Conservation (phyloP, 192 early-diverging fungal genomes). For the Umbelopsis isabellina region DNA sequence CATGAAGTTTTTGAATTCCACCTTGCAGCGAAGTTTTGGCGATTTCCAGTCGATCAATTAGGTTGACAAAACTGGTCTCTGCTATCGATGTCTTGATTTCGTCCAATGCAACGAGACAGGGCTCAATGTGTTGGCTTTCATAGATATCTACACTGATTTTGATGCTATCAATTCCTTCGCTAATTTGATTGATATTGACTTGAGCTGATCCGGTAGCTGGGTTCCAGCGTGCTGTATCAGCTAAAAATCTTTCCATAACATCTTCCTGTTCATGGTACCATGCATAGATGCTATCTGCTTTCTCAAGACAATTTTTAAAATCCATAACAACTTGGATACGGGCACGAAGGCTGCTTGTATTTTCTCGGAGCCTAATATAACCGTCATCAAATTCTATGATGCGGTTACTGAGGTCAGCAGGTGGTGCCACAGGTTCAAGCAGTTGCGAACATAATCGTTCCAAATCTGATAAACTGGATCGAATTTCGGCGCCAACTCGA, state of each 20-base stretch:
- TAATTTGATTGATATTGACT: not conserved
- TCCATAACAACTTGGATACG: not conserved
- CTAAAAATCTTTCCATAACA: not conserved
- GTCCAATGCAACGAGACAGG: not conserved
- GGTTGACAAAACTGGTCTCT: constrained; percentile 9
- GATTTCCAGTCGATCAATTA: not conserved
- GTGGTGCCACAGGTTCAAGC: not conserved
- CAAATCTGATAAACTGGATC: not conserved
- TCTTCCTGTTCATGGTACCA: constrained; percentile 1
- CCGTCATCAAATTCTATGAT: constrained; percentile 2
- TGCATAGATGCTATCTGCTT: not conserved
- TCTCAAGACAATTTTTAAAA: not conserved
- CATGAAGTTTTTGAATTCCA: constrained; percentile 9
- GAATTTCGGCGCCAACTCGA: constrained; percentile 5
- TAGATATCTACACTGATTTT: constrained; percentile 1
- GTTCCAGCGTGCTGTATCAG: constrained; percentile 18
- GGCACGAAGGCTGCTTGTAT: not conserved
- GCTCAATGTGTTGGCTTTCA: constrained; percentile 4
- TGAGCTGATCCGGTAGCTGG: not conserved
- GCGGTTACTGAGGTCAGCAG: not conserved
- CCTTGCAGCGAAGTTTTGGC: not conserved
- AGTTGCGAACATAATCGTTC: constrained; percentile 1
- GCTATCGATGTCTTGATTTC: not conserved
- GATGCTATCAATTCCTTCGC: constrained; percentile 1
- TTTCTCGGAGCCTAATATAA: not conserved